Conservation (phyloP, 1,284 basidiomycete genomes). For the Trichosporon sp. region DNA sequence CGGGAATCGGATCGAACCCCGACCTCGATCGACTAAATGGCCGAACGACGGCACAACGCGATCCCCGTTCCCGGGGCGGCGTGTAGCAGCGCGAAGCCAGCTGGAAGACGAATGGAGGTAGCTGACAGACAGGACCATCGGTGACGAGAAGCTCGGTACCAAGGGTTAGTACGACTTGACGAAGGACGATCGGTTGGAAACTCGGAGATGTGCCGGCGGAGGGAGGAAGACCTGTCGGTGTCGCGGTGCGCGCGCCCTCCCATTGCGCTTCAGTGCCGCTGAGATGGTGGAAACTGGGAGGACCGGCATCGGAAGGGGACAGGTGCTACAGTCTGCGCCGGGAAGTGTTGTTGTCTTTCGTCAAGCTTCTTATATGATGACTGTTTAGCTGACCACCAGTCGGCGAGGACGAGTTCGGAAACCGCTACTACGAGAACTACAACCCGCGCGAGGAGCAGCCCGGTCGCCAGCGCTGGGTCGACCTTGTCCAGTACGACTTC, state of each 20-base stretch:
- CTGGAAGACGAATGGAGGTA: background rate
- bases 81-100: background rate
- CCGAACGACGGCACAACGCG: background rate
- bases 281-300: too few relatives aligned
- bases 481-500: constrained; percentile 82
- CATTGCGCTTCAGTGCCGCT: too few relatives aligned
- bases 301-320: too few relatives aligned
- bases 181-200: constrained; percentile 10
- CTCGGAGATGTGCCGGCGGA: constrained; percentile 54
- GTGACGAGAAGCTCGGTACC: constrained; percentile 82
- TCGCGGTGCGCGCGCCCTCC: too few relatives aligned
- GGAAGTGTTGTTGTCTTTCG: background rate
- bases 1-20: background rate
- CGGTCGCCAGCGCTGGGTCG: constrained; percentile 91
- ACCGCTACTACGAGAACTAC: constrained; percentile 87
- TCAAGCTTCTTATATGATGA: background rate
- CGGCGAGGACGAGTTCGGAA: constrained; percentile 88
- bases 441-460: constrained; percentile 81
- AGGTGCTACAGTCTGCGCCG: background rate
- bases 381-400: constrained; percentile 50
- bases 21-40: background rate
- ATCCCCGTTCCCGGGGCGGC: background rate
- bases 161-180: constrained; percentile 49
- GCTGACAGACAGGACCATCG: constrained; percentile 72
- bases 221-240: too few relatives aligned